Evolutionary conservation across 371 early-diverging fungal species (phyloP).

Genomic region (Circinella umbellata): DNA sequence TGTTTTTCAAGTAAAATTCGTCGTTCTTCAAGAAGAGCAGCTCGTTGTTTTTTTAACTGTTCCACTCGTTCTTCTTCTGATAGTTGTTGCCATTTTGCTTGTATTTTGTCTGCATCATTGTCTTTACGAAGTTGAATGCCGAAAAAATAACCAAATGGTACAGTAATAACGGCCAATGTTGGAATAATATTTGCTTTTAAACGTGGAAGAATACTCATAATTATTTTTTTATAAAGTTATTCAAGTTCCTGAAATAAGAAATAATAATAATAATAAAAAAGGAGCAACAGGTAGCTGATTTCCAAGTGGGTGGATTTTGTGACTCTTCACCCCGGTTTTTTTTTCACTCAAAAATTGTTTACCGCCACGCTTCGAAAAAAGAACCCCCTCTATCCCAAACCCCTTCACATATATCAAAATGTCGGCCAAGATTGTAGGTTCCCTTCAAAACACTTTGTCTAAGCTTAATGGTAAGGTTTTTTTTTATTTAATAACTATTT

Average conservation of each 20-base stretch:
- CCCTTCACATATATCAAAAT: conserved; percentile 10
- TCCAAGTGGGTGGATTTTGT: not conserved
- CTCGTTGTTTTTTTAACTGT: conserved; percentile 19
- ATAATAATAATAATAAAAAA: not conserved
- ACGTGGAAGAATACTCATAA: conserved; percentile 6
- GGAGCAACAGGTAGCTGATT: not conserved
- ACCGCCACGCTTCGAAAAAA: not conserved
- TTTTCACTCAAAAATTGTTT: not conserved
- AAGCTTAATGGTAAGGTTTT: conserved; percentile 38
- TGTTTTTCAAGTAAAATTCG: conserved; percentile 17
- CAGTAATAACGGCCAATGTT: conserved; percentile 25
- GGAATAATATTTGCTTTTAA: conserved; percentile 26
- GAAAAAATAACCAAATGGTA: conserved; percentile 29
- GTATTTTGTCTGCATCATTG: conserved; percentile 11
- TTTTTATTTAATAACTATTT: too few species aligned
- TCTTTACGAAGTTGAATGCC: conserved; percentile 29
- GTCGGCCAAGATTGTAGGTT: conserved; percentile 29
- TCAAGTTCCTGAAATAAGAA: not conserved
- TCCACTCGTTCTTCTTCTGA: conserved; percentile 18
- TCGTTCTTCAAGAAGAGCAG: conserved; percentile 24
- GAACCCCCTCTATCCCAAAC: not conserved
- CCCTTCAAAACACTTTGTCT: conserved; percentile 32
- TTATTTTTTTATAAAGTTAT: too few species aligned
- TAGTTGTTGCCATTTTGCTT: conserved; percentile 10
- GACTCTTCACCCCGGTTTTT: not conserved